Base-by-base conservation (phyloP, 768 basidiomycete genomes). In the Pleurotus eryngii region DNA sequence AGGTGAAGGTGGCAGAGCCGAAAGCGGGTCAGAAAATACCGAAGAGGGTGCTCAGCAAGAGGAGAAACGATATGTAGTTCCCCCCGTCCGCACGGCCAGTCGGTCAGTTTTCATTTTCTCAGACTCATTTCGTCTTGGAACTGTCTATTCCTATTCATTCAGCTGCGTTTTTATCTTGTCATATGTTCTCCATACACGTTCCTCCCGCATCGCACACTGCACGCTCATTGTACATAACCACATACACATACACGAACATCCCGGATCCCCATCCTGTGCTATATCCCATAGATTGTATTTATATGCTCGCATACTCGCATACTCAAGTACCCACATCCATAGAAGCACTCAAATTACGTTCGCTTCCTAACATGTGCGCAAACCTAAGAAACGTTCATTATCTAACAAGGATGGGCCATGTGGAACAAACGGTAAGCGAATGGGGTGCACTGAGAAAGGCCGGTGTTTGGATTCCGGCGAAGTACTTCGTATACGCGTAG, bases 31-130 rank as follows among this genome's bases (percentile, higher is more conserved):
- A 60, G 56, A 37, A 37, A 45, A 56, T 46, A 7, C 45, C 53
- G 46, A 61, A 43, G 43, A 51, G 60, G n/a, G 42, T 61, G 39
- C 35, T 61, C 22, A 48, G 51, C 26, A 61, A 61, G 45, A 51
- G 57, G 22, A 58, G 46, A 38, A 55, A 53, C 22, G 37, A 39
- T 43, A 22, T 55, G n/a, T 58, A 53, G 58, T 18, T 45, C 14
- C 26, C 38, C 35, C 30, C 22, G 24, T 26, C 15, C n/a, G 14
- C 24, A 9, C 30, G 50, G 17, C 30, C 50, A 37, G 30, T 53
- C 9, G 50, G 30, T 53, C 9, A 15, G 30, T 11, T 35, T 35
- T 35, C 30, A 11, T 35, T 35, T 35, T 35, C 11, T 35, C 30
- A 3, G 30, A 9, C 11, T 35, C 30, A 35, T 35, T 35, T 11